Conservation (phyloP, 108 stramenopile genomes). For the Nitzschia putrida region DNA sequence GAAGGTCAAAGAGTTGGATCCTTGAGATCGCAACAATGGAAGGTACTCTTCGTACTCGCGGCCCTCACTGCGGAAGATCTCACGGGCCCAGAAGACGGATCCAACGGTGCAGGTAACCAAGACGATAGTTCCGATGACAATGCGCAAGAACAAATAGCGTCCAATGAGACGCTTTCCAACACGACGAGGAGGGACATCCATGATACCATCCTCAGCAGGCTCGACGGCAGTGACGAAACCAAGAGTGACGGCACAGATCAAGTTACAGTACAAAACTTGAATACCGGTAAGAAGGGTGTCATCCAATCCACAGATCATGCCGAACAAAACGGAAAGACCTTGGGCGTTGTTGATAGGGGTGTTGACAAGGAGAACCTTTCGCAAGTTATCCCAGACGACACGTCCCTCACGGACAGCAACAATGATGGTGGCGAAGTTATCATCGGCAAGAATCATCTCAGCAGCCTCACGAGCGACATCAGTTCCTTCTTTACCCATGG, state of each 20-base stretch:
- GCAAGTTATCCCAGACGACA: slow-evolving; percentile 83
- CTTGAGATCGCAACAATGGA: slow-evolving; percentile 50
- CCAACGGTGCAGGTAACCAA: slow-evolving; percentile 59
- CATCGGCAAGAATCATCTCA: slow-evolving; percentile 97
- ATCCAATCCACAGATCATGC: slow-evolving; percentile 57
- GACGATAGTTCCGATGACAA: slow-evolving; percentile 61
- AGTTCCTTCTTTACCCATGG: slow-evolving; percentile 98
- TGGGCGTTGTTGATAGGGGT: slow-evolving; percentile 87
- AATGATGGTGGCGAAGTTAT: slow-evolving; percentile 97
- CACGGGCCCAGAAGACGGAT: slow-evolving; percentile 46
- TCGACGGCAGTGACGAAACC: slow-evolving; percentile 82
- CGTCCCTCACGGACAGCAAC: slow-evolving; percentile 74
- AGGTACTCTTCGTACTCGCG: slow-evolving; percentile 37
- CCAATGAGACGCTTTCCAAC: slow-evolving; percentile 83
- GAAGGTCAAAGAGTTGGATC: slow-evolving; percentile 81
- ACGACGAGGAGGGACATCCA: slow-evolving; percentile 68
- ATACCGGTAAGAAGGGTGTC: slow-evolving; percentile 67
- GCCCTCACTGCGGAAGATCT: background rate
- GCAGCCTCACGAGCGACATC: slow-evolving; percentile 95
- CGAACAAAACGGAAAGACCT: slow-evolving; percentile 76
- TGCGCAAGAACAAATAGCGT: slow-evolving; percentile 71
- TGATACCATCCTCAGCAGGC: slow-evolving; percentile 85
- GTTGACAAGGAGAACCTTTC: slow-evolving; percentile 76
- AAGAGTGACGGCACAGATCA: slow-evolving; percentile 84
- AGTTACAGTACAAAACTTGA: slow-evolving; percentile 83